Evolutionary conservation across 2,329 filamentous ascomycete species (phyloP), one percentile per base, ranked within the genome.

Genomic region (Ilyonectria mors-panacis): DNA sequence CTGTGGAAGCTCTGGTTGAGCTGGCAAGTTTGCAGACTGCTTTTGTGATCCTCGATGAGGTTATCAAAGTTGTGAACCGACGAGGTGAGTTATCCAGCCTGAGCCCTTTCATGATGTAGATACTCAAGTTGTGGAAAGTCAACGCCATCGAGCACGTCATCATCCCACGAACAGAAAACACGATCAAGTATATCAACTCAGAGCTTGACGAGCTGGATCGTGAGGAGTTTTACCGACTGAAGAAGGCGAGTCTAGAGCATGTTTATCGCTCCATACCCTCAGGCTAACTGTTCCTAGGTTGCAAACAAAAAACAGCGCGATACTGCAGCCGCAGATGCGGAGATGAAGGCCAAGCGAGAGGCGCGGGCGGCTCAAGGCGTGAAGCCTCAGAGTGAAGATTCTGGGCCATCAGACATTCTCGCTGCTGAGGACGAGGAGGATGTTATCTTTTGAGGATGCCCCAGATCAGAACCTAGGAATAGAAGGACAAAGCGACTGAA

Each of bases 181-280:
- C 96, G n/a, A 99, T 99, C 85, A 98, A 97, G 84, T 99, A 98
- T 78, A 98, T 98, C 87, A 98, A 98, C 84, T 97, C 95, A 1
- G 96, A 99, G 81, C 89, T 99, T 17, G 96, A 99, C 79, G 96
- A 99, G 83, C 87, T 99, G 57, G 97, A 98, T 82, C 90, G 96
- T 85, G 96, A 98, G 81, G 96, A 99, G 80, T 99, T 99, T 81
- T 99, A 98, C 83, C 88, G 96, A 72, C 83, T 99, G 78, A 99
- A 99, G 85, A 99, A 99, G 86, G 84, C 77, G 68, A 50, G 73
- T 55, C 28, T 44, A 15, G 3, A 21, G 10, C 13, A 37, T 26
- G 30, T 4, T 12, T 9, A n/a, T 30, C 17, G 15, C 1, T 28
- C 26, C 21, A 10, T 8, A 28, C 9, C 15, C 9, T 28, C 13